Evolutionary conservation across 73 alveolate species (phyloP), one percentile per base, ranked within the genome.

Genomic region (Paramecium bursaria): DNA sequence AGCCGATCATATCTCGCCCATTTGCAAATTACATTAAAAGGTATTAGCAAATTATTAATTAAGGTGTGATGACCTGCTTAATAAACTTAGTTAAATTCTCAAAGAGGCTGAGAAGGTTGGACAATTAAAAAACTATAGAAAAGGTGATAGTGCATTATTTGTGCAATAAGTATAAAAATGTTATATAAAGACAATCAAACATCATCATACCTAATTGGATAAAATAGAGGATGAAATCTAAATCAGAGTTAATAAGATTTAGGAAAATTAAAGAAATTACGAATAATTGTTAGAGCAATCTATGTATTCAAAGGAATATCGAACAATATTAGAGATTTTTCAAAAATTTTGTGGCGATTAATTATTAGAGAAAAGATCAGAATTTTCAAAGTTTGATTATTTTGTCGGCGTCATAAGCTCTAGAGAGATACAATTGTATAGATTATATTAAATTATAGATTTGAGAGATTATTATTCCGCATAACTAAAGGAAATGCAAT

Each of bases 1-100:
- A 91, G 55, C 86, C 93, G 11, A 52, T 82, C 3, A 88, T 90
- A 74, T 90, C 92, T 85, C 87, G 96, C 15, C 91, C 96, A 53
- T 91, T 89, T 67, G 82, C 82, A 1, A 67, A 67, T 67, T 67
- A 67, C 21, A 57, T 67, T 1, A 67, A 67, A 42, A 67, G 82
- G 82, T 67, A 67, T 3, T 14, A 9, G 3, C 22, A 11, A 15
- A 14, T n/a, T 10, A 5, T 7, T n/a, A 39, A 4, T 0, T 0
- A 9, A 67, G 82, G 21, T 67, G 82, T 42, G 82, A 67, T 67
- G 82, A 67, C 21, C 50, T 67, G 22, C 17, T 67, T 7, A 35
- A 39, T 11, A 67, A 67, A 42, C 19, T 67, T 4, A 47, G 27
- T 17, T 15, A 31, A 6, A 42, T 67, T 26, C 26, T 67, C 4